Evolutionary conservation across 306 rosid species (phyloP).

Genomic region (Potentilla sterilis): DNA sequence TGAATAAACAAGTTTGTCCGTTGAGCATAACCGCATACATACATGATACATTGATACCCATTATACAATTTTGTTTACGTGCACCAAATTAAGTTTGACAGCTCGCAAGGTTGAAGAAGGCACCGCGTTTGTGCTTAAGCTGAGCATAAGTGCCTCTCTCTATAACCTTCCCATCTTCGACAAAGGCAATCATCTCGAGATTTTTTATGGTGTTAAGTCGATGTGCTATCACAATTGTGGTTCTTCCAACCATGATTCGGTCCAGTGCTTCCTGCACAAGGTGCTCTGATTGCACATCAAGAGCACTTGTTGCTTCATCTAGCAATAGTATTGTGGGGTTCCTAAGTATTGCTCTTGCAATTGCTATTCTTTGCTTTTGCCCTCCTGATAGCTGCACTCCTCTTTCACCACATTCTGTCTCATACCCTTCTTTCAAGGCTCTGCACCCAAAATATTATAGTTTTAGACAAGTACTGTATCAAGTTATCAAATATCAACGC

Average conservation of each 20-base stretch:
- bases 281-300: constrained; percentile 86
- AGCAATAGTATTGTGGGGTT: constrained; percentile 69
- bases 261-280: constrained; percentile 91
- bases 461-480: not conserved
- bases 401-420: constrained; percentile 91
- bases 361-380: constrained; percentile 89
- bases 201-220: constrained; percentile 82
- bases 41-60: not conserved
- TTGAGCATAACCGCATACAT: not conserved
- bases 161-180: constrained; percentile 73
- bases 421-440: constrained; percentile 79
- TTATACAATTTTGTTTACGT: not conserved
- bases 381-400: constrained; percentile 97
- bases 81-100: constrained; percentile 36
- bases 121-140: constrained; percentile 68
- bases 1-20: not conserved
- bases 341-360: constrained; percentile 88
- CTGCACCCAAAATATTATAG: constrained; percentile 35
- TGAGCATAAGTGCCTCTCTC: constrained; percentile 84
- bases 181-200: constrained; percentile 73
- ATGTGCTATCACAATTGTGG: constrained; percentile 88
- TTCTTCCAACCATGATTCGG: constrained; percentile 79
- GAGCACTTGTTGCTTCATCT: constrained; percentile 94
- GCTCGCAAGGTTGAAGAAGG: constrained; percentile 76
- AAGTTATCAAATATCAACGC: not conserved